Evolutionary conservation across 2,329 filamentous ascomycete genomes (phyloP).

Genomic region (Penicillium sp.): DNA sequence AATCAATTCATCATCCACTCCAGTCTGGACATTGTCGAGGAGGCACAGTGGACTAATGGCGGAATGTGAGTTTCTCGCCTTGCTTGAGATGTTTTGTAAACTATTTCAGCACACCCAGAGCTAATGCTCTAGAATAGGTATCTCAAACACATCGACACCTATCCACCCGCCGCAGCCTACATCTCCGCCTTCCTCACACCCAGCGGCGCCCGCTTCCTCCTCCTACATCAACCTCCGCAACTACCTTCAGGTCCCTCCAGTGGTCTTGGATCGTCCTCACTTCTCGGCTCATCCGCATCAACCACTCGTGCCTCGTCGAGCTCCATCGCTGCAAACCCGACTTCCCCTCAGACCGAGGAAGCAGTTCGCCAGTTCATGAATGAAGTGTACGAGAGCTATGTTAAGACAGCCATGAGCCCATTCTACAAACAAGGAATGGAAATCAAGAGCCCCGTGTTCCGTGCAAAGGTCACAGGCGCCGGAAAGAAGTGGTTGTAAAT

Average conservation of each 20-base stretch:
- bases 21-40: slow-evolving; percentile 90
- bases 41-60: slow-evolving; percentile 87
- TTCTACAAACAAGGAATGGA: slow-evolving; percentile 87
- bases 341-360: slow-evolving; percentile 86
- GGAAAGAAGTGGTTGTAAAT: slow-evolving; percentile 84
- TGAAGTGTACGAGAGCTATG: slow-evolving; percentile 94
- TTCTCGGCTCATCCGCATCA: slow-evolving; percentile 29
- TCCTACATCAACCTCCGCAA: slow-evolving; percentile 76
- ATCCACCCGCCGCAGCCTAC: slow-evolving; percentile 79
- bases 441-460: slow-evolving; percentile 82
- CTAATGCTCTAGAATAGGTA: slow-evolving; percentile 60
- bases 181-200: slow-evolving; percentile 93
- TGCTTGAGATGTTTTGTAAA: not conserved
- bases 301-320: slow-evolving; percentile 55
- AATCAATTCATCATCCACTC: slow-evolving; percentile 98
- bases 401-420: slow-evolving; percentile 95
- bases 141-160: slow-evolving; percentile 93
- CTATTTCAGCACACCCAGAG: not conserved
- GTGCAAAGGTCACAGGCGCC: slow-evolving; percentile 75
- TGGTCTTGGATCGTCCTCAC: slow-evolving; percentile 28
- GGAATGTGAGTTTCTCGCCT: slow-evolving; percentile 63
- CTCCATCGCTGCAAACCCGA: slow-evolving; percentile 80
- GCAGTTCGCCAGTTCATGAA: slow-evolving; percentile 91
- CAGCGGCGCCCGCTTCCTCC: slow-evolving; percentile 87
- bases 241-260: slow-evolving; percentile 34